A percentile compares a stretch with the other conserved stretches of the same genome.
Conservation (phyloP, 1,284 basidiomycete species). For the Fereydounia khargensis region DNA sequence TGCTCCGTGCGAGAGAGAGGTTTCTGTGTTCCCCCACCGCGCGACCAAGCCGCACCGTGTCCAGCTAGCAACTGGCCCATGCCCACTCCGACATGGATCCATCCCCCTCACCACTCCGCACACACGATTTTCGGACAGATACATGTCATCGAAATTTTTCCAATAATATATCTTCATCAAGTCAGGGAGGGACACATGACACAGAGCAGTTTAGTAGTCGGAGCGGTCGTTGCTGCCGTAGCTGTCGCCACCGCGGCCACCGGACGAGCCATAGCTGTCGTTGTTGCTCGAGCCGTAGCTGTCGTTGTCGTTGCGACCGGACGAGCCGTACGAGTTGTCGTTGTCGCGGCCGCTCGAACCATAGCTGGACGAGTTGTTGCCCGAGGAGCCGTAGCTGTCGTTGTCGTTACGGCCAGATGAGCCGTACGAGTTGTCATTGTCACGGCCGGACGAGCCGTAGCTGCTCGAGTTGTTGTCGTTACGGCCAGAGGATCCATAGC, state of each 20-base stretch:
- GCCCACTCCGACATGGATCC: not conserved
- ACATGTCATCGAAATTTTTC: too few relatives aligned
- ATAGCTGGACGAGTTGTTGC: conserved; percentile 2
- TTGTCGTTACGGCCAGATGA: conserved; percentile 5
- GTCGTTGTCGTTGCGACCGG: conserved; percentile 4
- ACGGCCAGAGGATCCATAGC: conserved; percentile 3
- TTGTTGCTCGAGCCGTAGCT: conserved; percentile 2
- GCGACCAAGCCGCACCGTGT: too few relatives aligned
- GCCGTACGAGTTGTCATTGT: conserved; percentile 7
- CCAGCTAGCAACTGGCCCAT: not conserved
- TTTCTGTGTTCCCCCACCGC: too few relatives aligned
- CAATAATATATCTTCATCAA: too few relatives aligned
- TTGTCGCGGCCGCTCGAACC: conserved; percentile 3
- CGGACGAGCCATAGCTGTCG: conserved; percentile 7
- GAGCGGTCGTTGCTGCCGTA: conserved; percentile 12
- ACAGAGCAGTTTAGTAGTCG: conserved; percentile 6
- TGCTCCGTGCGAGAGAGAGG: too few relatives aligned
- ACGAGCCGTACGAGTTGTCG: conserved; percentile 8
- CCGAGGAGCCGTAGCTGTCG: conserved; percentile 9
- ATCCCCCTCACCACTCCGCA: too few relatives aligned
- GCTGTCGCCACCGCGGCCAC: not conserved
- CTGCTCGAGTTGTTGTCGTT: conserved; percentile 11
- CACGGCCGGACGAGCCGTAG: conserved; percentile 4
- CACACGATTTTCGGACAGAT: not conserved
- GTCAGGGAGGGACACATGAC: not conserved